Percentiles rank a stretch among this genome's conserved stretches.
Conservation (phyloP, 2,329 filamentous ascomycete species). For the Rutstroemia sp. region DNA sequence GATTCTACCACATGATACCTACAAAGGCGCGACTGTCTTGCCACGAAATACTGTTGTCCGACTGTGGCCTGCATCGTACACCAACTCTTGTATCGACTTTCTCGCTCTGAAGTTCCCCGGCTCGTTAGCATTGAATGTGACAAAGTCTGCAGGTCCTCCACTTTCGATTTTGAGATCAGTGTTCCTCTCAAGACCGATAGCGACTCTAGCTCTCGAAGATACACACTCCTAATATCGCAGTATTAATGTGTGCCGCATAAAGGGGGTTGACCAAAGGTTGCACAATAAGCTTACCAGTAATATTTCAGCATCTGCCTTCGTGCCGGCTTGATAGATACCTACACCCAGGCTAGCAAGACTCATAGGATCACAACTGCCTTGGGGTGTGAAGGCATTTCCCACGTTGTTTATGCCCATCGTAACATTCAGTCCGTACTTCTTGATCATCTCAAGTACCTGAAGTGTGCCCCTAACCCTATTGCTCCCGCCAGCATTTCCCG, state of each 20-base stretch:
- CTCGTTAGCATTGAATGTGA: constrained; percentile 21
- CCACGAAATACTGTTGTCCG: constrained; percentile 23
- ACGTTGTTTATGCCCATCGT: constrained; percentile 65
- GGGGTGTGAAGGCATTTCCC: constrained; percentile 67
- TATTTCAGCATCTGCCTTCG: constrained; percentile 47
- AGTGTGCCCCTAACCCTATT: constrained; percentile 50
- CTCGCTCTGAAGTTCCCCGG: constrained; percentile 18
- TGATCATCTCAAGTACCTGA: constrained; percentile 52
- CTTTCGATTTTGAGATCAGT: constrained; percentile 15
- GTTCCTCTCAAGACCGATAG: constrained; percentile 22
- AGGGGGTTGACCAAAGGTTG: not conserved
- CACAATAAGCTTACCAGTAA: constrained; percentile 42
- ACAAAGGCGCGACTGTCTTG: constrained; percentile 5
- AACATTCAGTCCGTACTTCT: constrained; percentile 47
- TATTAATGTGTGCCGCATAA: constrained; percentile 7
- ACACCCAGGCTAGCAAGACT: constrained; percentile 54
- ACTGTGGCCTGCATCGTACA: constrained; percentile 25
- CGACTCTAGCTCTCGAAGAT: constrained; percentile 24
- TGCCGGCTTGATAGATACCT: constrained; percentile 61
- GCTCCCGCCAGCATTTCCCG: constrained; percentile 24
- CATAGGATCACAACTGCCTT: constrained; percentile 60
- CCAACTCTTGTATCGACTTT: constrained; percentile 24
- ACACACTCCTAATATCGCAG: constrained; percentile 22
- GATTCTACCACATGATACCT: not conserved
- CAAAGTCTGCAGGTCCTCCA: constrained; percentile 24